Conservation (phyloP, 2,329 filamentous ascomycete species). For the Tolypocladium nubicola region DNA sequence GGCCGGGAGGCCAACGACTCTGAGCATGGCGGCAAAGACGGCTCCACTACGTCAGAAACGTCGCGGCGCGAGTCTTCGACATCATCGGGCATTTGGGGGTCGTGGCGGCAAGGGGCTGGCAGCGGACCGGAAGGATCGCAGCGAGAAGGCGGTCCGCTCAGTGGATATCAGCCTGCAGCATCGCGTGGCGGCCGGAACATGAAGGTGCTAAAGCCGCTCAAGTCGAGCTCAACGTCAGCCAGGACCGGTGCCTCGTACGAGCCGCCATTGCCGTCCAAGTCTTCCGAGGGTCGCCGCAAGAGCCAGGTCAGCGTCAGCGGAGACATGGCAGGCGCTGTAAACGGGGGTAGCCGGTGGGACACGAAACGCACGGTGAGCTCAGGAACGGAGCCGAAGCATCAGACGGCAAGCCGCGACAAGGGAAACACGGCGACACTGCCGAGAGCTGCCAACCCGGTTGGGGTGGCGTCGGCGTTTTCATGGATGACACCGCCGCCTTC, state of each 20-base stretch:
- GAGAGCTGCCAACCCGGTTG: constrained; percentile 69
- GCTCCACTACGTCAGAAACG: constrained; percentile 14
- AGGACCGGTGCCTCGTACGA: constrained; percentile 44
- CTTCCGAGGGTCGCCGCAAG: constrained; percentile 42
- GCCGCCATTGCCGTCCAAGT: constrained; percentile 31
- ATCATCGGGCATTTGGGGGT: constrained; percentile 54
- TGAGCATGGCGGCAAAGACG: constrained; percentile 16
- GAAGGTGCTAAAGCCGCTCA: constrained; percentile 80
- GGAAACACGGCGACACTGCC: constrained; percentile 32
- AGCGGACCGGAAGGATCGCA: constrained; percentile 40
- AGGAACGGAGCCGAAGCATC: constrained; percentile 24
- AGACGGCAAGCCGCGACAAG: constrained; percentile 22
- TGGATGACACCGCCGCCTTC: constrained; percentile 60
- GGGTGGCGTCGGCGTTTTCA: constrained; percentile 85
- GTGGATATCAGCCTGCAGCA: constrained; percentile 60
- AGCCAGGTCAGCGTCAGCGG: constrained; percentile 30
- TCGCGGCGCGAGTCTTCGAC: constrained; percentile 36
- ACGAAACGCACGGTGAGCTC: constrained; percentile 38
- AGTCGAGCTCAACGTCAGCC: constrained; percentile 44
- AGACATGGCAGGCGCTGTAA: constrained; percentile 15
- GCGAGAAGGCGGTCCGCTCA: constrained; percentile 43
- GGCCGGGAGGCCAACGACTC: constrained; percentile 11
- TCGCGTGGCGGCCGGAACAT: constrained; percentile 55
- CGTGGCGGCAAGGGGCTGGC: constrained; percentile 53
- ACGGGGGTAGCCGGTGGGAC: constrained; percentile 37